Base-by-base conservation (phyloP, 2,329 filamentous ascomycete species). In the Lasiodiplodia sp. region DNA sequence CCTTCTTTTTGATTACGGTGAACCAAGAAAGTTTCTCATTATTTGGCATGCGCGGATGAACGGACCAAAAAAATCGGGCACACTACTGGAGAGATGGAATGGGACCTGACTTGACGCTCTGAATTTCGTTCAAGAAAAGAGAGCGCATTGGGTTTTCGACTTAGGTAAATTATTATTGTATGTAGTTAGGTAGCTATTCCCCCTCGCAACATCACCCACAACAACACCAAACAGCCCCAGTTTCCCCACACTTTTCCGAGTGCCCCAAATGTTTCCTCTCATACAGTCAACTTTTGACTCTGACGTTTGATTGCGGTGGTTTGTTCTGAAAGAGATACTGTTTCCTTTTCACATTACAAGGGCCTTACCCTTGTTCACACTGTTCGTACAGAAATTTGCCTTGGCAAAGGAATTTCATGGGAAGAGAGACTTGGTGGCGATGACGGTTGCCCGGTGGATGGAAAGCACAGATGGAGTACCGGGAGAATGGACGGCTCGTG, bases 151-250 rank as follows among this genome's bases (percentile, higher is more conserved):
- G 31, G 60, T 64, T 52, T 52, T 63, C 44, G 25, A 38, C 28
- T 55, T 38, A 55, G 63, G 51, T 55, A 55, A 66, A 66, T 66
- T 34, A 55, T 44, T 21, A 55, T 55, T 62, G 63, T 66, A 66
- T 25, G 60, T 64, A 64, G 34, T 66, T 66, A 66, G 63, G 63
- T 66, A 66, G 63, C 49, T 66, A 66, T 66, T 66, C 63, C 63
- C 63, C 63, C 51, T 65, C 34, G 63, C 34, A 38, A 66, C 49
- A 66, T 14, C 63, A 56, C 40, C 58, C 31, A 11, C 34, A 38
- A 58, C 55, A 38, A 34, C 55, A 58, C 44, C 60, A 64, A 64
- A 21, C 60, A 52, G 21, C 40, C 60, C 44, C 47, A n/a, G 51
- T 12, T 37, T 52, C 16, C 51, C 31, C 49, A 44, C 49, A 18